phyloP scores from a whole-genome alignment of 257 asterid genomes.

The Schizonepeta tenuifolia region DNA sequence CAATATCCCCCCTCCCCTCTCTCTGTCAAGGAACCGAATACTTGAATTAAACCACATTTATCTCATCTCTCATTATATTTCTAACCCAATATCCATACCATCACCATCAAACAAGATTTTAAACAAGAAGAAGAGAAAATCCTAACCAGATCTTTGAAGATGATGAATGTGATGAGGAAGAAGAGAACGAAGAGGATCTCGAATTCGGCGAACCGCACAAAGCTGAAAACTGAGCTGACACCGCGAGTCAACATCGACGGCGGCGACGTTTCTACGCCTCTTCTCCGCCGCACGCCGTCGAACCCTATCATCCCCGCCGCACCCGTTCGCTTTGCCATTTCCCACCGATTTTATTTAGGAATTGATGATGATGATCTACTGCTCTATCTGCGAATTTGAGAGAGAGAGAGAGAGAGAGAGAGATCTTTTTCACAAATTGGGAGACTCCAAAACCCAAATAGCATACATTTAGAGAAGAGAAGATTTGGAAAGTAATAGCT shows the following conservation, averaged over 20 bases:
- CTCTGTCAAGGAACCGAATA: no score
- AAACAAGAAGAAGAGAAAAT: background rate
- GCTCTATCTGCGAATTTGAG: background rate
- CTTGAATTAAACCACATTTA: no score
- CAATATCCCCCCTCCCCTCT: no score
- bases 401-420: background rate
- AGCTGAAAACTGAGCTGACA: constrained; percentile 65
- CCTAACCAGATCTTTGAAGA: constrained; percentile 91
- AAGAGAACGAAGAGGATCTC: constrained; percentile 91
- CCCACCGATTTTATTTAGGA: no score
- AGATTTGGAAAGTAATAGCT: no score
- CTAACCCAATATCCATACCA: no score
- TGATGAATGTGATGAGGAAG: constrained; percentile 64
- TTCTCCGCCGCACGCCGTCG: constrained; percentile 46
- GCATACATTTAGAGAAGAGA: no score
- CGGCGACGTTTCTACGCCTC: constrained; percentile 27
- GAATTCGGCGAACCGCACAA: constrained; percentile 81
- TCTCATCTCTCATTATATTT: no score
- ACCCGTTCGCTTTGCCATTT: constrained; percentile 39
- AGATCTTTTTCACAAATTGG: no score
- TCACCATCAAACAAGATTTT: no score
- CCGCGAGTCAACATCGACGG: constrained; percentile 62
- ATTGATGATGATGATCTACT: no score
- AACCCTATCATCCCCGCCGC: constrained; percentile 41
- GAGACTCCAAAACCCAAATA: no score